Base-by-base conservation (phyloP, 371 early-diverging fungal species). In the Actinomortierella wolfii region DNA sequence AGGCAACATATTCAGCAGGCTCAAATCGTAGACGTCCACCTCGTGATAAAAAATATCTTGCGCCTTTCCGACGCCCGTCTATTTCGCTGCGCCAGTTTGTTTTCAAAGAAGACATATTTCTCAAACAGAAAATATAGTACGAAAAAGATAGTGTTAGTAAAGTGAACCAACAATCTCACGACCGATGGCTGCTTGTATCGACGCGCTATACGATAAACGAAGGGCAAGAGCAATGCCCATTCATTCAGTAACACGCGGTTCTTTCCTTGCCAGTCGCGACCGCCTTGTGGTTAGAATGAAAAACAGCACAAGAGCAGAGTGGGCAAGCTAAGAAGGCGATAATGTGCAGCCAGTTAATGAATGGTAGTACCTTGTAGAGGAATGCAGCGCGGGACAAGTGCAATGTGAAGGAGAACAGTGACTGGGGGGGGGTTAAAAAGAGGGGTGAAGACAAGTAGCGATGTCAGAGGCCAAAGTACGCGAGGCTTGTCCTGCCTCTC, bases 241-340 rank as follows among this genome's bases (percentile, higher is more conserved):
- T 21, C 8, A 47, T 9, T 21, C 24, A 20, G 9, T 46, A 46
- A 9, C 47, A 11, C 26, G 15, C 20, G 5, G 45, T 26, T 46
- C 56, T 56, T 47, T 46, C 34, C 56, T 56, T 56, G 46, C 56
- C 56, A 56, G 56, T 56, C 56, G 56, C 56, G 47, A 56, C 56
- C 47, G 47, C 56, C 23, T 47, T 26, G 56, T 47, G 47, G 24
- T 29, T 13, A 14, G 25, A 8, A 44, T 47, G 47, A 2, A 47
- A 47, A 24, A 15, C 2, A 21, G 21, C 47, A 47, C 56, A 29
- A 47, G 28, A 34, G 28, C 56, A 34, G 56, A 47, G 29, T 47
- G n/a, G n/a, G n/a, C n/a, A n/a, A n/a, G n/a, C n/a, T n/a, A n/a
- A n/a, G n/a, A n/a, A n/a, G n/a, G n/a, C n/a, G n/a, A n/a, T n/a